Evolutionary conservation across 2,329 filamentous ascomycete genomes (phyloP).

Genomic region (Albophoma yamanashiensis): DNA sequence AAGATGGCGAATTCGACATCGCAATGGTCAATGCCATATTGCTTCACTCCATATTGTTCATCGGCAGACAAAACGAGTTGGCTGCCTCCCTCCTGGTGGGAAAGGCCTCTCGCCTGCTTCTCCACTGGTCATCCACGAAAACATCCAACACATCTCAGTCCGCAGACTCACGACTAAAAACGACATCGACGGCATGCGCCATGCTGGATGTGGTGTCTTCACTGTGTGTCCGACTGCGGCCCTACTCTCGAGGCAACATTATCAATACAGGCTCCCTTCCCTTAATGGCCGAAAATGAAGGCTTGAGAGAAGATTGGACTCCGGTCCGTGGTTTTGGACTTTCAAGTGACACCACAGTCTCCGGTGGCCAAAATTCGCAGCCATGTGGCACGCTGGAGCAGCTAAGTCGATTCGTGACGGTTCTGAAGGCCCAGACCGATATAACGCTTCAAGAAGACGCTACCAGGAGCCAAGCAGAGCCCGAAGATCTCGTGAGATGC

Average conservation of each 20-base stretch:
- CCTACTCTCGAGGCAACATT: too few species aligned
- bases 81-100: conserved; percentile 56
- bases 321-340: background rate
- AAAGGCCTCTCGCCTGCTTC: conserved; percentile 40
- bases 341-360: background rate
- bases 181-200: conserved; percentile 42
- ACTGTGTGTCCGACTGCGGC: background rate
- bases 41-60: conserved; percentile 50
- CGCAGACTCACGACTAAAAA: conserved; percentile 4
- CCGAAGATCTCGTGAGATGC: conserved; percentile 19
- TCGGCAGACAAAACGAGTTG: conserved; percentile 45
- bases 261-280: background rate
- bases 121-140: conserved; percentile 14
- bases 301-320: background rate
- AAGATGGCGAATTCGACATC: conserved; percentile 35
- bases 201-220: conserved; percentile 36
- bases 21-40: conserved; percentile 29
- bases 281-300: background rate
- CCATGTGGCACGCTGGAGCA: background rate
- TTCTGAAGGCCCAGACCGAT: background rate
- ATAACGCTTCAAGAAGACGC: background rate
- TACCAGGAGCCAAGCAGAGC: conserved; percentile 1
- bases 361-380: background rate
- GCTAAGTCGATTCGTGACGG: background rate
- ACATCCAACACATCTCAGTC: conserved; percentile 1